Evolutionary conservation across 495 filamentous ascomycete genomes (phyloP), one percentile per base, ranked within the genome.

Genomic region (Penicillium turbatum): DNA sequence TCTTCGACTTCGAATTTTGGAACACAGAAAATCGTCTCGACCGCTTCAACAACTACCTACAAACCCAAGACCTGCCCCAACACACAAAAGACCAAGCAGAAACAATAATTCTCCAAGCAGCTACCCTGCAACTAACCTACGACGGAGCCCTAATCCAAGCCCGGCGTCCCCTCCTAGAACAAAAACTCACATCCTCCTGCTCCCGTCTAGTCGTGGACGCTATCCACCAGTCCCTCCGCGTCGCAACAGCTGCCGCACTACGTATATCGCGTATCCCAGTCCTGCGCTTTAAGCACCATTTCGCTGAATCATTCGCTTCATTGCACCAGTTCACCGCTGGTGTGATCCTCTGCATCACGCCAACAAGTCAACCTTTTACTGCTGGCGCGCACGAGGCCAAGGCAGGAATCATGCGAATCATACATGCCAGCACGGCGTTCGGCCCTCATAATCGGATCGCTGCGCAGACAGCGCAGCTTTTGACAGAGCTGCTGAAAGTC

Each of bases 331-430:
- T 63, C 34, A 60, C 57, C 9, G 60, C 60, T 1, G 60, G 60
- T 21, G 56, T 63, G 12, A 60, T 63, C 27, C 56, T 63, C n/a
- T 63, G 60, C 40, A 60, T 63, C 34, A 27, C 48, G 36, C 60
- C 56, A 9, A 63, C 56, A 1, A 48, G 48, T 36, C 56, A 56
- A 12, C 56, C 60, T 12, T 60, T 60, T 21, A 53, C 60, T 12
- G 21, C 53, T n/a, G 36, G 35, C 11, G 48, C 60, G 13, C 49
- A 60, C 11, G 60, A 63, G 27, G 56, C 60, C 6, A 63, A 63
- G 27, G 40, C 53, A 5, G 60, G 56, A 7, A 53, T 63, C 29
- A 19, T 63, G 49, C 41, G 53, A 17, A 63, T 63, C 12, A 63
- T 63, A 13, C 56, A 52, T 38, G 53, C 60, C 5, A 63, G 53